Conservation (phyloP, 305 asterid genomes). For the Fraxinus velutina region DNA sequence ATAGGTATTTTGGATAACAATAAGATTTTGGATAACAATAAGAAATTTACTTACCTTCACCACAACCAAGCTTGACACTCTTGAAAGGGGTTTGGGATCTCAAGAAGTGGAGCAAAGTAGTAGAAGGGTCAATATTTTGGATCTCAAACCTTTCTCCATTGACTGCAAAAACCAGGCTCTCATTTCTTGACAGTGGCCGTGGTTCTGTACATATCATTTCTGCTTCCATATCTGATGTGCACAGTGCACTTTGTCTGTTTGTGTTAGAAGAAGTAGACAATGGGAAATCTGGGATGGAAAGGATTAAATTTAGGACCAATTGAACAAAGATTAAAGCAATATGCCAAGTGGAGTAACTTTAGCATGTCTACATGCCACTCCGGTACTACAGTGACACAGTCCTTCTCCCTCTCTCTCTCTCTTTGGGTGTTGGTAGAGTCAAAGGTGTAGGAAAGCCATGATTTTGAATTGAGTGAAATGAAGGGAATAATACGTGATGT, state of each 20-base stretch:
- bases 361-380: background rate
- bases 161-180: background rate
- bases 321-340: background rate
- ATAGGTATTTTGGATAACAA: background rate
- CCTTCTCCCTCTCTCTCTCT: background rate
- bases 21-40: background rate
- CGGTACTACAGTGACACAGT: background rate
- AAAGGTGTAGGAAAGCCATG: background rate
- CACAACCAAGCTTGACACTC: background rate
- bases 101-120: background rate
- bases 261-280: background rate
- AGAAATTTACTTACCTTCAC: background rate
- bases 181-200: background rate
- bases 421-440: background rate
- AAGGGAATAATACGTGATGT: background rate
- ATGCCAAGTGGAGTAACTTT: background rate
- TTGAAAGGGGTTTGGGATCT: conserved; percentile 2
- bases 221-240: background rate
- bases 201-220: background rate
- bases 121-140: background rate
- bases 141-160: background rate
- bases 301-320: background rate
- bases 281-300: background rate
- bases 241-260: background rate
- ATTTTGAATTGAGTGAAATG: background rate